These are phyloP conservation scores for Pseudomonodictys pantanalensis DNA, from an alignment of 495 filamentous ascomycete species.

Conservation along the genomic window DNA sequence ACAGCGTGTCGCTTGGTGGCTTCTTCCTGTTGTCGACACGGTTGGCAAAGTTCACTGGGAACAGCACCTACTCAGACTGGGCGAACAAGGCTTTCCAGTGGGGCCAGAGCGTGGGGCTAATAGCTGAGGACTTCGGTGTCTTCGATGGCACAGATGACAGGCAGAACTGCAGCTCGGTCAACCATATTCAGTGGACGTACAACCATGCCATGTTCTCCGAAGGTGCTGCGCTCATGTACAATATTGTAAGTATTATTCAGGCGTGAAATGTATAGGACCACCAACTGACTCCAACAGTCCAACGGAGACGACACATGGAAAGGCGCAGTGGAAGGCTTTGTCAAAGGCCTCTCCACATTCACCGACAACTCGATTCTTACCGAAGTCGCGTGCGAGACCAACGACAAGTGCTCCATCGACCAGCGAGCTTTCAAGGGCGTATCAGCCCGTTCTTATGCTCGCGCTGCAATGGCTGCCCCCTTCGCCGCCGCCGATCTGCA, in stretches of 20 bases:
- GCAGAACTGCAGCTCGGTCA: background rate
- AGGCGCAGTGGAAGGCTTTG: conserved; percentile 4
- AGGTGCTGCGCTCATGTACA: conserved; percentile 17
- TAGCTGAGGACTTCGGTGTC: background rate
- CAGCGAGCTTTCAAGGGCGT: conserved; percentile 19
- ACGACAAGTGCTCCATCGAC: background rate
- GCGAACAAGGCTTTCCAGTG: conserved; percentile 72
- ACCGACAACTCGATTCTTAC: background rate
- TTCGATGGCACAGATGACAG: background rate
- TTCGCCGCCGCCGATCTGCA: background rate
- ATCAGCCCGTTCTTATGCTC: conserved; percentile 4
- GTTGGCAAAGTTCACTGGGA: conserved; percentile 70
- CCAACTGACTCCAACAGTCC: conserved; percentile 1
- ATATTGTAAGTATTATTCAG: background rate
- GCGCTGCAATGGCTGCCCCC: conserved; percentile 10
- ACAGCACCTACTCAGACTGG: conserved; percentile 74
- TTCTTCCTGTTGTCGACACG: conserved; percentile 79
- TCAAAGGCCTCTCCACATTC: background rate
- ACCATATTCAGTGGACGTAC: conserved; percentile 3
- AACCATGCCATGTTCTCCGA: background rate
- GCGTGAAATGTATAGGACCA: background rate
- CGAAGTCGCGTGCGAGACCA: conserved; percentile 14
- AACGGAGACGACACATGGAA: conserved; percentile 21
- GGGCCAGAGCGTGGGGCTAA: conserved; percentile 57
- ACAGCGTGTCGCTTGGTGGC: conserved; percentile 71